A percentile compares a stretch with the other conserved stretches of the same genome.
Conservation (phyloP, 305 asterid genomes). For the Fraxinus floribunda region DNA sequence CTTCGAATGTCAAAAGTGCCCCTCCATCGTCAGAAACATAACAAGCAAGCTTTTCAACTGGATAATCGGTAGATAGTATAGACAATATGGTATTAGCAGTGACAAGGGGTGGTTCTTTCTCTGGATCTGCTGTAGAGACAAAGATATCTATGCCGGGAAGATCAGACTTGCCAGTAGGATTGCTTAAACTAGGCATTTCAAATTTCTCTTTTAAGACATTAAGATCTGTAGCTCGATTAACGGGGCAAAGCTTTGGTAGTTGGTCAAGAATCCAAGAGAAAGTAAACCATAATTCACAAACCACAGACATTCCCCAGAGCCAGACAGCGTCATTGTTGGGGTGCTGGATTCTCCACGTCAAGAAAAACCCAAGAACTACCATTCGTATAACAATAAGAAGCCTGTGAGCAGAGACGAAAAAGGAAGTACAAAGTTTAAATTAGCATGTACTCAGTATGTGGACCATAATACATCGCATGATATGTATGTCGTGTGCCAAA, state of each 20-base stretch:
- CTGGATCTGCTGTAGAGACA: constrained; percentile 87
- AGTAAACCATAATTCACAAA: constrained; percentile 73
- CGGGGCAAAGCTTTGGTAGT: constrained; percentile 65
- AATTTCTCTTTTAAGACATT: constrained; percentile 62
- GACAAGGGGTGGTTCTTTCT: constrained; percentile 81
- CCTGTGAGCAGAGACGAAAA: constrained; percentile 32
- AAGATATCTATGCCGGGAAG: constrained; percentile 72
- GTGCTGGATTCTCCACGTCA: constrained; percentile 59
- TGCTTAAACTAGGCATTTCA: constrained; percentile 48
- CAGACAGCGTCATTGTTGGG: constrained; percentile 69
- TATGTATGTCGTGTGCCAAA: not conserved
- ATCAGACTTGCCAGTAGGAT: constrained; percentile 72
- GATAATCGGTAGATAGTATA: constrained; percentile 68
- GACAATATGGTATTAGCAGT: constrained; percentile 79
- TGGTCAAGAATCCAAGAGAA: constrained; percentile 83
- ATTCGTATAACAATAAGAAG: constrained; percentile 54
- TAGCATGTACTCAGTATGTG: constrained; percentile 22
- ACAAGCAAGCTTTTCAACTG: constrained; percentile 77
- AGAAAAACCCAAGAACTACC: constrained; percentile 62
- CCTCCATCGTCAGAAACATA: constrained; percentile 81
- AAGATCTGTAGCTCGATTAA: constrained; percentile 72
- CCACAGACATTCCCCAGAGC: constrained; percentile 78
- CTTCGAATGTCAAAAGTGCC: constrained; percentile 74
- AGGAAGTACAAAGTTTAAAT: constrained; percentile 9
- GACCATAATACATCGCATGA: not conserved